Evolutionary conservation across 345 rosid species (phyloP).

Genomic region (Laguncularia racemosa): DNA sequence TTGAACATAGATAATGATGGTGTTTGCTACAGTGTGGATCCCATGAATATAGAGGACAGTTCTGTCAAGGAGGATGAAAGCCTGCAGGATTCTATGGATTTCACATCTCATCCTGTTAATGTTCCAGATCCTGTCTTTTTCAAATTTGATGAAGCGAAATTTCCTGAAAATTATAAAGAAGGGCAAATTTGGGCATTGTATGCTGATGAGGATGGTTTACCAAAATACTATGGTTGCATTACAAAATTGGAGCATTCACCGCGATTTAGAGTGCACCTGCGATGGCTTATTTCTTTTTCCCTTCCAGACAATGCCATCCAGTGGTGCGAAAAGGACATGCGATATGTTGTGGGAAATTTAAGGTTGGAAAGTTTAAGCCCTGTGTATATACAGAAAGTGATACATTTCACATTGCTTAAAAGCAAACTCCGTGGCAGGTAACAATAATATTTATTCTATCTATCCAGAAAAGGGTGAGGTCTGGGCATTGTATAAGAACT

Average conservation of each 20-base stretch:
- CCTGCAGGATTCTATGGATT: constrained; percentile 6
- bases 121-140: constrained; percentile 50
- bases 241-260: constrained; percentile 16
- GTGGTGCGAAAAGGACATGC: constrained; percentile 38
- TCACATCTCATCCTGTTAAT: constrained; percentile 2
- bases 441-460: constrained; percentile 22
- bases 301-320: constrained; percentile 13
- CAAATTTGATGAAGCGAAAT: constrained; percentile 39
- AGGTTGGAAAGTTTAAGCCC: constrained; percentile 11
- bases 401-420: constrained; percentile 36
- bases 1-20: constrained; percentile 9
- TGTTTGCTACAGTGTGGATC: constrained; percentile 9
- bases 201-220: constrained; percentile 61
- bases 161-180: constrained; percentile 33
- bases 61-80: constrained; percentile 4
- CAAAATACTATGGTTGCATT: constrained; percentile 51
- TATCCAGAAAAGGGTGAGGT: constrained; percentile 44
- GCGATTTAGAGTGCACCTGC: constrained; percentile 25
- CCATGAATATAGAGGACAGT: constrained; percentile 5
- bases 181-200: constrained; percentile 70
- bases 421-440: constrained; percentile 22
- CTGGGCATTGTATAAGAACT: constrained; percentile 50
- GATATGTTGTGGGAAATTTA: constrained; percentile 44
- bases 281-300: constrained; percentile 28
- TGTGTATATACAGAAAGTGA: constrained; percentile 14